Conservation (phyloP, 2,329 filamentous ascomycete genomes). For the Monosporascus sp. region DNA sequence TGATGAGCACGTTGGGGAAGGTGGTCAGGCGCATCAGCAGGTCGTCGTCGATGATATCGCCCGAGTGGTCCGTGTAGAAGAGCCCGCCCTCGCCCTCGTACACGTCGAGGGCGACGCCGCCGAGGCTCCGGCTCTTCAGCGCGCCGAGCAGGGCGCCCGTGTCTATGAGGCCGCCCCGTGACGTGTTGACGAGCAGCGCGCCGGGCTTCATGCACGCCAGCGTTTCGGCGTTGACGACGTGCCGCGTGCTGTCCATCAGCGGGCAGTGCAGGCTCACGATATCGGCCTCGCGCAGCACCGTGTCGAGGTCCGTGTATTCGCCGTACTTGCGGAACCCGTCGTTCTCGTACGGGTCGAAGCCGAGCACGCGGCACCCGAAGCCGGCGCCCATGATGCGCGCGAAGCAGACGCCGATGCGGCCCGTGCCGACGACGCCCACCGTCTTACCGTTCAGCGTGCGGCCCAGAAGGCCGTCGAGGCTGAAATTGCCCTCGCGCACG, state of each 20-base stretch:
- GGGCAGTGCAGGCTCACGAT: slow-evolving; percentile 64
- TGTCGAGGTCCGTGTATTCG: slow-evolving; percentile 47
- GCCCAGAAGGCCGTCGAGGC: slow-evolving; percentile 58
- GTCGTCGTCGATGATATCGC: slow-evolving; percentile 61
- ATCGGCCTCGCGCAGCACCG: slow-evolving; percentile 50
- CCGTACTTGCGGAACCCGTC: slow-evolving; percentile 45
- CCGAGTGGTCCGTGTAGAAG: slow-evolving; percentile 62
- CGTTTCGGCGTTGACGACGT: slow-evolving; percentile 52
- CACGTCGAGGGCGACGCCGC: slow-evolving; percentile 61
- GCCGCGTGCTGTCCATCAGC: slow-evolving; percentile 51
- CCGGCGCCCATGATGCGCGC: slow-evolving; percentile 54
- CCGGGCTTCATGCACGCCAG: slow-evolving; percentile 52
- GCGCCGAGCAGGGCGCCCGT: slow-evolving; percentile 54
- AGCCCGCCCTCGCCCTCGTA: slow-evolving; percentile 60
- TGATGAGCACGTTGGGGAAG: slow-evolving; percentile 62
- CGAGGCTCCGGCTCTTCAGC: slow-evolving; percentile 54
- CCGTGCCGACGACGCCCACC: slow-evolving; percentile 60
- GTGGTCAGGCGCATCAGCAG: slow-evolving; percentile 60
- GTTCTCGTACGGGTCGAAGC: slow-evolving; percentile 51
- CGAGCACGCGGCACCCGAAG: slow-evolving; percentile 59
- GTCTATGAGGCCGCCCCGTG: slow-evolving; percentile 59
- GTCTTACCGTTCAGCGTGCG: slow-evolving; percentile 58
- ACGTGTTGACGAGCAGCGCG: slow-evolving; percentile 62
- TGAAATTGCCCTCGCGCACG: slow-evolving; percentile 64
- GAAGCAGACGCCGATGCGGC: slow-evolving; percentile 58